Evolutionary conservation across 305 asterid genomes (phyloP), one percentile per base, ranked within the genome.

Genomic region (Fraxinus sp.): DNA sequence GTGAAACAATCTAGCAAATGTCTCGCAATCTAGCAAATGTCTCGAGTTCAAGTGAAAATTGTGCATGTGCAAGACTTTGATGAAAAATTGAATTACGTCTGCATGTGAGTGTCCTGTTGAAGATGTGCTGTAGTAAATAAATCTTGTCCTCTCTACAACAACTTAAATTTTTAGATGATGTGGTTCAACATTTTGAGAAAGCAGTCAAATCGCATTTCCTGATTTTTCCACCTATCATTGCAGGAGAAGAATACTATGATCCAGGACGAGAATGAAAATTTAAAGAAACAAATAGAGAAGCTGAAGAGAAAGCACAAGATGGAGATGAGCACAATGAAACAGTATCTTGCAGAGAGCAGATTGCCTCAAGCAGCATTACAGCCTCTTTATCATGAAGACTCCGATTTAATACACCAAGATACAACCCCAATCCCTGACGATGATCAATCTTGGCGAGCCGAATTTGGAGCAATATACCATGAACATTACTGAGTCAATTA

Each of bases 241-340:
- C 91, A 96, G 98, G 98, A 85, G 76, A 93, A 89, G 85, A 85
- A 90, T 20, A 32, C 90, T 20, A 72, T 2, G 44, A 81, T 89
- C 3, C 88, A 90, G 87, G 98, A 93, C 85, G 98, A 96, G 87
- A 94, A 94, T 22, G 98, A 92, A 44, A 90, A 89, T 83, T 79
- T 96, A 77, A 87, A 84, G 94, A 93, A 87, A 57, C 91, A 94
- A 81, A 70, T 94, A 30, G 99, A 94, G 91, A 94, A 92, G 76
- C 86, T 89, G 74, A 96, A 92, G 89, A 92, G 94, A 80, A 94
- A 91, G 90, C 99, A 94, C 88, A 93, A 96, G 92, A 96, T 92
- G 97, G 98, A 96, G 91, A 93, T 96, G 87, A 87, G 82, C 80
- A 91, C 99, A 26, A 93, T 96, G 99, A 94, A 96, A 79, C 95